Percentiles rank a stretch among this genome's conserved stretches.
These are phyloP conservation scores for Pichia cephalocereana DNA, from an alignment of 805 yeast species.

Conservation along the genomic window DNA sequence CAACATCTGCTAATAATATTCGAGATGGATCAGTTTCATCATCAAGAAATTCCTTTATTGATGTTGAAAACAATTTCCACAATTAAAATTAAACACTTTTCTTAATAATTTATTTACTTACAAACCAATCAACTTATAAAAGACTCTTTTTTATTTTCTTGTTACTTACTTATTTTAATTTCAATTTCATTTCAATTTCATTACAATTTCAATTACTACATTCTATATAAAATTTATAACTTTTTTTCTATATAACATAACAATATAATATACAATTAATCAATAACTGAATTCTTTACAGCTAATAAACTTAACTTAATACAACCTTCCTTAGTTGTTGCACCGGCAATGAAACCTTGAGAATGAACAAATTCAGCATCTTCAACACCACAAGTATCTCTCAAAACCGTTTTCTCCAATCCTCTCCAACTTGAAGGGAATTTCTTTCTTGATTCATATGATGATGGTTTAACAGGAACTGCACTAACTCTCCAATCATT, in stretches of 20 bases:
- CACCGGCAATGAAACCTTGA: constrained; percentile 95
- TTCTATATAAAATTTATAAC: not conserved
- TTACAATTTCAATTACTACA: no score
- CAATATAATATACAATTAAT: not conserved
- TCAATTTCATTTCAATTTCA: no score
- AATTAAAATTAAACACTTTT: not conserved
- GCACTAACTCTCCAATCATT: constrained; percentile 80
- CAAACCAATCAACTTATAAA: not conserved
- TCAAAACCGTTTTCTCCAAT: constrained; percentile 71
- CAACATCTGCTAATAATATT: not conserved
- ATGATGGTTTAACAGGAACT: constrained; percentile 61
- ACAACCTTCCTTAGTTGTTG: constrained; percentile 57
- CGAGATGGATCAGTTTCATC: not conserved
- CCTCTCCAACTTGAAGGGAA: constrained; percentile 91
- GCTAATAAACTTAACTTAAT: constrained; percentile 5
- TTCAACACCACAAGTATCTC: constrained; percentile 58
- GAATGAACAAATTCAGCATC: constrained; percentile 91
- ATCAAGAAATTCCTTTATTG: not conserved
- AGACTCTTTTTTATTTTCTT: no score
- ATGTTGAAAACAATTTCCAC: not conserved
- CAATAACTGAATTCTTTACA: not conserved
- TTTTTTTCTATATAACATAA: not conserved
- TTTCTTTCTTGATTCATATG: constrained; percentile 76
- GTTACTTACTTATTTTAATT: no score
- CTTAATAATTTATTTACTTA: not conserved